A percentile compares a stretch with the other conserved stretches of the same genome.
phyloP scores from a whole-genome alignment of 345 rosid genomes.

The Laguncularia racemosa region DNA sequence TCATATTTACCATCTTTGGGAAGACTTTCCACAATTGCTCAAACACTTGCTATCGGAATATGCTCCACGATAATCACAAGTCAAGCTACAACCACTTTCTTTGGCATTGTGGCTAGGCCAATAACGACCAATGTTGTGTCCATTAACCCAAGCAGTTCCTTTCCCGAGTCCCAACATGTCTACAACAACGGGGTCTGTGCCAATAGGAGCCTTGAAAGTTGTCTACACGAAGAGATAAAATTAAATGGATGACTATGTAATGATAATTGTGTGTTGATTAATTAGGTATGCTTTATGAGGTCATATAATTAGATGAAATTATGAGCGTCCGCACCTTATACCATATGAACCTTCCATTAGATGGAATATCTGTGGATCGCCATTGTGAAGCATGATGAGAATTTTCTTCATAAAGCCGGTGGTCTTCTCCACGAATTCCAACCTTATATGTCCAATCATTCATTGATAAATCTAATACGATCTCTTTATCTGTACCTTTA shows the following conservation, averaged over 20 bases:
- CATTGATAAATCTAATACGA: slow-evolving; percentile 16
- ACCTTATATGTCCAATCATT: slow-evolving; percentile 49
- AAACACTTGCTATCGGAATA: slow-evolving; percentile 24
- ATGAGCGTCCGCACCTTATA: slow-evolving; percentile 37
- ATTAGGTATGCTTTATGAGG: neutral
- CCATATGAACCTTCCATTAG: slow-evolving; percentile 36
- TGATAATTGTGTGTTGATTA: neutral
- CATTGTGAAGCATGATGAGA: slow-evolving; percentile 6
- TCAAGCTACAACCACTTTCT: slow-evolving; percentile 26
- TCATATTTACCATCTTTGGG: slow-evolving; percentile 48
- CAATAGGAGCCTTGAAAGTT: slow-evolving; percentile 40
- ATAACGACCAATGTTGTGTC: slow-evolving; percentile 55
- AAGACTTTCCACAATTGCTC: slow-evolving; percentile 47
- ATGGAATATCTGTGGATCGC: slow-evolving; percentile 20
- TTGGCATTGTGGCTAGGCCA: slow-evolving; percentile 44
- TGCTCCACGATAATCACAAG: slow-evolving; percentile 43
- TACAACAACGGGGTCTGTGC: slow-evolving; percentile 56
- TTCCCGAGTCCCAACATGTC: slow-evolving; percentile 65
- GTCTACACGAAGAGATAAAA: slow-evolving; percentile 21
- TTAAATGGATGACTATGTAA: neutral
- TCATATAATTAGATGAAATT: neutral
- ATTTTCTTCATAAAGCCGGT: neutral
- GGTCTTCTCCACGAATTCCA: slow-evolving; percentile 35
- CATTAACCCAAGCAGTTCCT: slow-evolving; percentile 74
- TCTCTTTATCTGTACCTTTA: neutral